phyloP scores from a whole-genome alignment of 495 filamentous ascomycete species.

The Achaetomiella virescens region DNA sequence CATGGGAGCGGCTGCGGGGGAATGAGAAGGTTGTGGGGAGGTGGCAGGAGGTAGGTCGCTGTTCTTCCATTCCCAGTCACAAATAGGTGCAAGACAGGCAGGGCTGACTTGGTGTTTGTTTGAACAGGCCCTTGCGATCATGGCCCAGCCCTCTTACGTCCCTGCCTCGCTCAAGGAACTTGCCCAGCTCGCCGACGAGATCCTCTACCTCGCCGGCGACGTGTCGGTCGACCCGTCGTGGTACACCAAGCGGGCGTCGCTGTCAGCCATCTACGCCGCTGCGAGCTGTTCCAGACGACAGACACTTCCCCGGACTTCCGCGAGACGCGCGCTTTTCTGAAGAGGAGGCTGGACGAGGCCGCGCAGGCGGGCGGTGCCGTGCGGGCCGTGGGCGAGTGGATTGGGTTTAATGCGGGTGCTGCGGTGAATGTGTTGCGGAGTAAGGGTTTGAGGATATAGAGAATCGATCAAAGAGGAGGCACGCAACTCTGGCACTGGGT shows the following conservation, averaged over 20 bases:
- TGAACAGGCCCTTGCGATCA: slow-evolving; percentile 72
- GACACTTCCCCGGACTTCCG: slow-evolving; percentile 59
- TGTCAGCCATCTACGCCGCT: slow-evolving; percentile 76
- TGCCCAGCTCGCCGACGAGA: slow-evolving; percentile 75
- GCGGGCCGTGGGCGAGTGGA: slow-evolving; percentile 61
- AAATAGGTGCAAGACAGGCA: neutral
- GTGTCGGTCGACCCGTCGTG: slow-evolving; percentile 71
- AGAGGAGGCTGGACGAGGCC: slow-evolving; percentile 67
- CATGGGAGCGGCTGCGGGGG: slow-evolving; percentile 64
- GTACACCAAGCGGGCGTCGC: slow-evolving; percentile 81
- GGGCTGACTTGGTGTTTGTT: neutral
- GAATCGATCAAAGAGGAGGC: neutral
- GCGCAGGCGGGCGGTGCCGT: slow-evolving; percentile 51
- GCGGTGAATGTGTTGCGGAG: slow-evolving; percentile 58
- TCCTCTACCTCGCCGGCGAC: slow-evolving; percentile 79
- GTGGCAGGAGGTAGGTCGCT: slow-evolving; percentile 72
- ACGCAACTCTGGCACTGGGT: neutral
- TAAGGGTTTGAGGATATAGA: slow-evolving; percentile 56
- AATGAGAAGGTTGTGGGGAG: slow-evolving; percentile 63
- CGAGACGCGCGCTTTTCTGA: slow-evolving; percentile 75
- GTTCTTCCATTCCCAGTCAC: neutral
- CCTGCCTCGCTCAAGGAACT: slow-evolving; percentile 75
- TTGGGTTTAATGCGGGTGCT: slow-evolving; percentile 67
- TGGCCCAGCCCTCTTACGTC: slow-evolving; percentile 73
- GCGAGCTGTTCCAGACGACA: slow-evolving; percentile 89